Conservation (phyloP, 352 stramenopile genomes). For the Pythium rishiriense region DNA sequence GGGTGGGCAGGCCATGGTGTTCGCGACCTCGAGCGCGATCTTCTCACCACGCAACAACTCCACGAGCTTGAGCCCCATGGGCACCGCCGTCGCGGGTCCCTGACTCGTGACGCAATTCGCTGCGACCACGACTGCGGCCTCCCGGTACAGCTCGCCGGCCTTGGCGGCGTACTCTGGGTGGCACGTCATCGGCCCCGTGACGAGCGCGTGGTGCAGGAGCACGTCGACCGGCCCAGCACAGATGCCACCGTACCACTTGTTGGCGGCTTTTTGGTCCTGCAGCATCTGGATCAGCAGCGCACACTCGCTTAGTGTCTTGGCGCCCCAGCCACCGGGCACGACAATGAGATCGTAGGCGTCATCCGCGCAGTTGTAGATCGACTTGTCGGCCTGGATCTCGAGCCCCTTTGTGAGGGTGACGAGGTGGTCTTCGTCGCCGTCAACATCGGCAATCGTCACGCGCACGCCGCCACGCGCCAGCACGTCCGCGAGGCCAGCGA, state of each 20-base stretch:
- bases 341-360: constrained; percentile 65
- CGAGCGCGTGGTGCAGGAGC: constrained; percentile 49
- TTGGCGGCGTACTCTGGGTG: constrained; percentile 35
- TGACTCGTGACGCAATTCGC: constrained; percentile 72
- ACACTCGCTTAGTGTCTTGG: constrained; percentile 48
- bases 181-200: constrained; percentile 43
- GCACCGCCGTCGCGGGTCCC: constrained; percentile 55
- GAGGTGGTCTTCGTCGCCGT: constrained; percentile 48
- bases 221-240: constrained; percentile 57
- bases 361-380: constrained; percentile 58
- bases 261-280: constrained; percentile 48
- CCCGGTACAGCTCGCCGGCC: constrained; percentile 50
- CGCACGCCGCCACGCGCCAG: constrained; percentile 59
- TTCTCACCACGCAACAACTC: constrained; percentile 58
- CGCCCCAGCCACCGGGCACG: constrained; percentile 57
- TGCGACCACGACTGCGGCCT: constrained; percentile 52
- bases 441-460: constrained; percentile 60
- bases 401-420: constrained; percentile 58
- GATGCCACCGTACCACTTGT: constrained; percentile 54
- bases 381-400: constrained; percentile 60
- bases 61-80: constrained; percentile 55
- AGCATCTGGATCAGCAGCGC: constrained; percentile 44
- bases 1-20: constrained; percentile 8
- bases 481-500: constrained; percentile 49
- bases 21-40: constrained; percentile 23